Evolutionary conservation across 1,284 basidiomycete species (phyloP).

Genomic region (Ceratobasidium papillatum): DNA sequence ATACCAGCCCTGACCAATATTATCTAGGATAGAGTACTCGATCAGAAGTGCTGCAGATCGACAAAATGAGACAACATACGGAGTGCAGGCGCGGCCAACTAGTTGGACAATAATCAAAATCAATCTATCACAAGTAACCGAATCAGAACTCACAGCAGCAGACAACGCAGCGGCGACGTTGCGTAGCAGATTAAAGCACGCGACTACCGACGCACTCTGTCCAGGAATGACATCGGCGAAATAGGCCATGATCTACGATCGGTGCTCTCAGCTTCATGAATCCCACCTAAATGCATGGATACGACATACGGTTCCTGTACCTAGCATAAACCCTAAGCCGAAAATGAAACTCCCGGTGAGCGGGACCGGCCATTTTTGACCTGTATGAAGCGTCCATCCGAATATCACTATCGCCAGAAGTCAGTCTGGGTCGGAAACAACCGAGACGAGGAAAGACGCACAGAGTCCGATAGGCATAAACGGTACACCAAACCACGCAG

Average conservation of each 20-base stretch:
- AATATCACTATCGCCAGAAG: constrained; percentile 48
- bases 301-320: constrained; percentile 43
- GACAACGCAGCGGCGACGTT: constrained; percentile 31
- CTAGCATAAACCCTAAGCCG: constrained; percentile 44
- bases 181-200: constrained; percentile 42
- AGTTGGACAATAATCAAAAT: not conserved
- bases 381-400: constrained; percentile 50
- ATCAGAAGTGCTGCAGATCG: not conserved
- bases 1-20: constrained; percentile 38
- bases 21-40: not conserved
- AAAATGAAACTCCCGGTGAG: constrained; percentile 48
- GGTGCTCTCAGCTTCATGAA: not conserved
- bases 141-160: constrained; percentile 26
- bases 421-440: not conserved
- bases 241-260: constrained; percentile 43
- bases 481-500: constrained; percentile 49
- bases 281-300: not conserved
- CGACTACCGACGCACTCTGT: constrained; percentile 44
- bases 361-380: constrained; percentile 51
- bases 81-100: constrained; percentile 33
- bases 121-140: constrained; percentile 1
- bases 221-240: constrained; percentile 45
- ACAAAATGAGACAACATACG: constrained; percentile 8
- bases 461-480: constrained; percentile 50
- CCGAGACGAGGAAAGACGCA: not conserved